Evolutionary conservation across 768 basidiomycete species (phyloP), one percentile per base, ranked within the genome.

Genomic region (Leccinum disarticulatum): DNA sequence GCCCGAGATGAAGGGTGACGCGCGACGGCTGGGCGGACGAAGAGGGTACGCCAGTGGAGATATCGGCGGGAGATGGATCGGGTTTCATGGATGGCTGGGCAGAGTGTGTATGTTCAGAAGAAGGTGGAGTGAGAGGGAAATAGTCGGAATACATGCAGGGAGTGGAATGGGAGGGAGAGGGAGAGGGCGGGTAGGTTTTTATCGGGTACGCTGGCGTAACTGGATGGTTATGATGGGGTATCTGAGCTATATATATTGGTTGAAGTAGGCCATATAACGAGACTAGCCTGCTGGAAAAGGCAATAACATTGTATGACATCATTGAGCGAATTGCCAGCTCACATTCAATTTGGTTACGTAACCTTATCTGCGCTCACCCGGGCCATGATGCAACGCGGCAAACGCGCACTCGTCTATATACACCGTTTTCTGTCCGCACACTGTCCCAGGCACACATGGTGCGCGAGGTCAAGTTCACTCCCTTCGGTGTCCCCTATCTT

Each of bases 1-100:
- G 87, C 1, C 87, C 89, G 30, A 91, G 83, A 54, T 86, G 85
- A 31, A 91, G 82, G 52, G 87, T 87, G 56, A 91, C 85, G 51
- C 82, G 81, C 13, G 84, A 79, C 1, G 87, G 85, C 4, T 79
- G 78, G 3, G 65, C 62, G 4, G 72, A 60, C 14, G 68, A 33
- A 3, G 59, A 55, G 19, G 59, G 54, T 1, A 68, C 63, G 36
- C 62, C 61, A 43, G 64, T 17, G 25, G 54, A 28, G 30, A 52
- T 52, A 19, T 9, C 13, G 17, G 50, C 35, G 47, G 28, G 27
- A 13, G 55, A 43, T 28, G 31, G 27, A 3, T 48, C 13, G 6
- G 54, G 41, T 2, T 61, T 41, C 69, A 62, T 69, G 25, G 54
- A 28, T n/a, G 15, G 28, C 1, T 53, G 47, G 9, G 15, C 11